These are phyloP conservation scores for Tylopilus balloui DNA, from an alignment of 768 basidiomycete genomes.

Conservation along the genomic window DNA sequence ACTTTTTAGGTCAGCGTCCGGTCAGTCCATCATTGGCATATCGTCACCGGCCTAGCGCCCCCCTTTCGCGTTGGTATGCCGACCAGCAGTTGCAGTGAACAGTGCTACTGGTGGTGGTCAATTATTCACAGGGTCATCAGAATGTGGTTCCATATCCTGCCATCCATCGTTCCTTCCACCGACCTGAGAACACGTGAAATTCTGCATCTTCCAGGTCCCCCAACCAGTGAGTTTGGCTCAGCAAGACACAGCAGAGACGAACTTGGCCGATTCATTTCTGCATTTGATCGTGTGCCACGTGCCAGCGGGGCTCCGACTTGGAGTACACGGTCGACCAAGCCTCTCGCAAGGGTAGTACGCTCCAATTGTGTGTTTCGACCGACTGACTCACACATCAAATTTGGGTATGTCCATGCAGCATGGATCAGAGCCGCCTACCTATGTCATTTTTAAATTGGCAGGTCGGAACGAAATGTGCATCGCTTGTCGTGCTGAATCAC, in stretches of 20 bases:
- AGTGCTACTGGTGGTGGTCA: too few species aligned
- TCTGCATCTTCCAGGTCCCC: neutral
- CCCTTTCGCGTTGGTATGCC: neutral
- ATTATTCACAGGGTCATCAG: neutral
- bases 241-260: conserved; percentile 1
- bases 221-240: neutral
- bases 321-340: neutral
- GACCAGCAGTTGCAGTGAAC: neutral
- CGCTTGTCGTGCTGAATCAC: conserved; percentile 2
- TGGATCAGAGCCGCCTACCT: conserved; percentile 1
- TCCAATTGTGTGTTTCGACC: neutral
- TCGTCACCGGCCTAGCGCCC: neutral
- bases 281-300: neutral
- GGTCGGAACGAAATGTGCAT: neutral
- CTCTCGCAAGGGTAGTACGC: neutral
- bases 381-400: neutral
- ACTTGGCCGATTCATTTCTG: neutral
- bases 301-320: neutral
- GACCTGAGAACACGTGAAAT: neutral
- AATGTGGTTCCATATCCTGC: neutral
- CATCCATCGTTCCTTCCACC: conserved; percentile 1
- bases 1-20: neutral
- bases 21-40: neutral
- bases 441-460: neutral
- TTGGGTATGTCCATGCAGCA: neutral